Conservation (phyloP, 2,329 filamentous ascomycete genomes). For the Aureobasidium uvarum region DNA sequence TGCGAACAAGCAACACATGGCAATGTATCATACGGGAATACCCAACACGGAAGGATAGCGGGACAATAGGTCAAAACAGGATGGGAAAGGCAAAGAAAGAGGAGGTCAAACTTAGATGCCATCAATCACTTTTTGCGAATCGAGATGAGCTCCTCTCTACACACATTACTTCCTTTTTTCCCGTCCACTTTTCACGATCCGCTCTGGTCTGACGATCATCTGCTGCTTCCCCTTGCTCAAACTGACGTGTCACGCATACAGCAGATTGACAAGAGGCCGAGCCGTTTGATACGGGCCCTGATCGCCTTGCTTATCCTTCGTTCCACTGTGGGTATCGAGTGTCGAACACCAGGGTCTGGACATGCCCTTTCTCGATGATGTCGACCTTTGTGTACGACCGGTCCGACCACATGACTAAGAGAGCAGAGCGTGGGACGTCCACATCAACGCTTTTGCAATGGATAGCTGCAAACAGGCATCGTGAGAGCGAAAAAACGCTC, state of each 20-base stretch:
- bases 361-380: background rate
- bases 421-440: background rate
- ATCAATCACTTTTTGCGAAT: slow-evolving; percentile 8
- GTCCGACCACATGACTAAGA: background rate
- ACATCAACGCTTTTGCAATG: background rate
- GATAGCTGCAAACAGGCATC: background rate
- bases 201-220: background rate
- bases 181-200: background rate
- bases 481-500: background rate
- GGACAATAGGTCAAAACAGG: background rate
- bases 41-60: background rate
- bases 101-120: slow-evolving; percentile 4
- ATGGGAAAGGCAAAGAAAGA: background rate
- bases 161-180: background rate
- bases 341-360: background rate
- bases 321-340: background rate
- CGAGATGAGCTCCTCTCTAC: slow-evolving; percentile 2
- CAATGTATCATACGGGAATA: slow-evolving; percentile 19
- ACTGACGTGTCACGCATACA: background rate
- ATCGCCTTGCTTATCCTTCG: background rate
- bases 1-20: slow-evolving; percentile 15
- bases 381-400: background rate
- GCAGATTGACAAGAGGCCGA: background rate
- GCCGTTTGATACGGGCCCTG: background rate
- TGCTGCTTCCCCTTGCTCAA: background rate